Percentiles rank a stretch among this genome's conserved stretches.
These are phyloP conservation scores for Abrus precatorius DNA, from an alignment of 306 rosid species.

Conservation along the genomic window DNA sequence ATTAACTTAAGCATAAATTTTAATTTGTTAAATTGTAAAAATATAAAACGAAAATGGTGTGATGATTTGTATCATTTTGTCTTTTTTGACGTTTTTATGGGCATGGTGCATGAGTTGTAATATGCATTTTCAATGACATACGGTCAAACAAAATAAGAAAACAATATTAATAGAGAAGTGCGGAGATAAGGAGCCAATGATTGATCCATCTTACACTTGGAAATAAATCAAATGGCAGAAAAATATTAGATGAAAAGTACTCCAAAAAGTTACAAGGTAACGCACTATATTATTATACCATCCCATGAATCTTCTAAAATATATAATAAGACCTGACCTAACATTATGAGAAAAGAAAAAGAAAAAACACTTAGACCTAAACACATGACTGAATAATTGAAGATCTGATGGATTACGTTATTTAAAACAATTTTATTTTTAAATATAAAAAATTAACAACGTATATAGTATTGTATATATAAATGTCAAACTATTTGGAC, in stretches of 20 bases:
- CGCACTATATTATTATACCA: background rate
- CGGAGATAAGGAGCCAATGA: background rate
- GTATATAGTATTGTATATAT: too few relatives aligned
- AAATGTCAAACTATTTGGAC: too few relatives aligned
- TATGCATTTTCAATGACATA: background rate
- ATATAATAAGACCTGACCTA: too few relatives aligned
- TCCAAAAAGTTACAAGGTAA: background rate
- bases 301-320: background rate
- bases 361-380: background rate
- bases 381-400: conserved; percentile 8
- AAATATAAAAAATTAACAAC: too few relatives aligned
- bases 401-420: background rate
- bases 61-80: background rate
- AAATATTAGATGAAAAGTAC: background rate
- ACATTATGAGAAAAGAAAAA: background rate
- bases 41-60: background rate
- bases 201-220: background rate
- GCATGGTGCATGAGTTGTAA: background rate
- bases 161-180: background rate
- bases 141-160: background rate
- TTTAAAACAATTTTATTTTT: too few relatives aligned
- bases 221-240: background rate
- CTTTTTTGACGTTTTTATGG: background rate
- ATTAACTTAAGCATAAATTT: too few relatives aligned
- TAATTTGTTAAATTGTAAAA: too few relatives aligned